Base-by-base conservation (phyloP, 2,329 filamentous ascomycete genomes). In the Domatiomyces catenatus region DNA sequence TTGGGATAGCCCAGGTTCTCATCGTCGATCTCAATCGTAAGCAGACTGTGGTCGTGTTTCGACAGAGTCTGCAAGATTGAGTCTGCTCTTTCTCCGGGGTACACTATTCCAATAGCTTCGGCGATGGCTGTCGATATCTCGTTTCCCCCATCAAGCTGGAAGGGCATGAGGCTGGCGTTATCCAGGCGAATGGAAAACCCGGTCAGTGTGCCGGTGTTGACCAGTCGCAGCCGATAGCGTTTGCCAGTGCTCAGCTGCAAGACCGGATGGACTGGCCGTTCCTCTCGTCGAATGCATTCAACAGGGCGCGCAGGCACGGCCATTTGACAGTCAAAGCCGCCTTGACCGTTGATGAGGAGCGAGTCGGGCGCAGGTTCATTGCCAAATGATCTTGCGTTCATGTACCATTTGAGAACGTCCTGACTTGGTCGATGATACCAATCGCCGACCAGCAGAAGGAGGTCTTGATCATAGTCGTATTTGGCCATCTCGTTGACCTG, bases 121-220 rank as follows among this genome's bases (percentile, higher is more conserved):
- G 62, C 55, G 22, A 57, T 50, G 19, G 48, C 19, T 4, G 53
- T 43, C 2, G 64, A 57, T 0, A 70, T 61, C 17, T 61, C 55
- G 39, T 65, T 60, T 3, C 67, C 68, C 22, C 66, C 67, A 53
- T 69, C 68, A 44, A 73, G 64, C 47, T 66, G 70, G 51, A 76
- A 65, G 50, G 71, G 71, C 2, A 58, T 59, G 17, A 70, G 50
- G 2, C 54, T 52, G 15, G 62, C 59, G 32, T 62, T 59, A 5
- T 60, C 55, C 28, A 69, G 63, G 1, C 54, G 48, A 1, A 72
- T 53, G 2, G 61, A 66, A 54, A 75, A 72, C 18, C 65, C 67
- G 1, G 69, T 71, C 63, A 89, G 87, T 10, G 83, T 83, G 15
- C 80, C 83, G 8, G 86, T 79, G 59, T 88, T 88, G 61, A 86